These are phyloP conservation scores for Lodderomyces parapsilosis DNA, from an alignment of 1,139 yeast genomes.

Conservation along the genomic window DNA sequence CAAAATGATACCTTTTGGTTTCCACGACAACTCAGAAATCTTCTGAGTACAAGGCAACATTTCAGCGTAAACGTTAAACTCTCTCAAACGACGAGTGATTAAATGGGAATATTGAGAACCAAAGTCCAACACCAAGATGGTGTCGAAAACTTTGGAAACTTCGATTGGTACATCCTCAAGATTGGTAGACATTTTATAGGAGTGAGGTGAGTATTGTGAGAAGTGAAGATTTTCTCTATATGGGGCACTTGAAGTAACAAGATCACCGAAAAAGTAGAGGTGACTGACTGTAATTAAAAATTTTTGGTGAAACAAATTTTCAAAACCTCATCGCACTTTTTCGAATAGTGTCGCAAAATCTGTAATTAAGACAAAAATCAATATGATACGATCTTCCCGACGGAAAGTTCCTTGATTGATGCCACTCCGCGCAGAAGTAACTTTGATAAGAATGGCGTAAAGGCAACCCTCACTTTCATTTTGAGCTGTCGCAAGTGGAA, in stretches of 20 bases:
- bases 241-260: not conserved
- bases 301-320: not conserved
- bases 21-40: constrained; percentile 87
- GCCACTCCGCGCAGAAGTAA: not conserved
- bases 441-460: not conserved
- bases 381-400: not conserved
- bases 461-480: too few relatives aligned
- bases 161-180: constrained; percentile 43
- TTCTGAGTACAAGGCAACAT: constrained; percentile 99
- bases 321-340: not conserved
- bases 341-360: not conserved
- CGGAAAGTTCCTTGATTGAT: not conserved
- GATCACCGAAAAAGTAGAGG: constrained; percentile 1
- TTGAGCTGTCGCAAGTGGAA: too few relatives aligned
- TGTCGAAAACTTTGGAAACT: constrained; percentile 87
- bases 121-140: constrained; percentile 94
- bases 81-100: constrained; percentile 96
- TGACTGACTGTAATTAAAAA: not conserved
- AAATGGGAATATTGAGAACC: constrained; percentile 98
- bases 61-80: constrained; percentile 96
- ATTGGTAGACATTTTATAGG: constrained; percentile 4
- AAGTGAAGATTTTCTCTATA: not conserved
- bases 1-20: constrained; percentile 92
- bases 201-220: not conserved
- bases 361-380: not conserved